Evolutionary conservation across 257 asterid species (phyloP), one percentile per base, ranked within the genome.

Genomic region (Ligustrum vulgare): DNA sequence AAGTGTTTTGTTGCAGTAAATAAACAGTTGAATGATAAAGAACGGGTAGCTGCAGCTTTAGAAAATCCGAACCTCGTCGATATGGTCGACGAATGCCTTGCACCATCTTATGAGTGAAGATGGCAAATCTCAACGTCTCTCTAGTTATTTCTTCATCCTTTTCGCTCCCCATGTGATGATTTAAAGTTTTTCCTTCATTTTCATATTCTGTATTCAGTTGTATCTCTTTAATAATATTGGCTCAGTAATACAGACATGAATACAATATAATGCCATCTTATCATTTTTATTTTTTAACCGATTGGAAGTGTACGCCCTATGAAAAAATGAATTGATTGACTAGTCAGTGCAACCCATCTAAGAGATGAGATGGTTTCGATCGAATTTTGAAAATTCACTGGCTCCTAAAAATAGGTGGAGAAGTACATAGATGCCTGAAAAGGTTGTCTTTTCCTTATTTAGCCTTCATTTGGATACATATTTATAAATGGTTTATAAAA

Each of bases 1-100:
- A n/a, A n/a, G 72, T 78, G 32, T 67, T 73, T 60, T 56, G 69
- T 66, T 80, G 89, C 88, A 93, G 98, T 93, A 58, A 93, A 92
- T 81, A 94, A 94, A 74, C 98, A 94, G 84, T 81, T 94, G 92
- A 94, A 92, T 4, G 98, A 94, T 82, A 94, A 94, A 82, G 98
- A 94, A 82, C 87, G 98, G 8, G 97, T 94, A 10, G 95, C 98
- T 3, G 98, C 97, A 74, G 98, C 96, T 72, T 79, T 94, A 58
- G 98, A 94, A 87, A 94, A 91, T 72, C 98, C 96, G 0, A 83
- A 80, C 84, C 94, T 94, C 22, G 86, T 85, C 5, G 92, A 80
- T 15, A 89, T 92, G 93, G 96, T 94, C 0, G 97, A 92, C 2
- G 96, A 88, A 75, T 94, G 98, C 83, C 91, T 94, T 28, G 96